Conservation (phyloP, 371 early-diverging fungal genomes). For the Mucor indicus region DNA sequence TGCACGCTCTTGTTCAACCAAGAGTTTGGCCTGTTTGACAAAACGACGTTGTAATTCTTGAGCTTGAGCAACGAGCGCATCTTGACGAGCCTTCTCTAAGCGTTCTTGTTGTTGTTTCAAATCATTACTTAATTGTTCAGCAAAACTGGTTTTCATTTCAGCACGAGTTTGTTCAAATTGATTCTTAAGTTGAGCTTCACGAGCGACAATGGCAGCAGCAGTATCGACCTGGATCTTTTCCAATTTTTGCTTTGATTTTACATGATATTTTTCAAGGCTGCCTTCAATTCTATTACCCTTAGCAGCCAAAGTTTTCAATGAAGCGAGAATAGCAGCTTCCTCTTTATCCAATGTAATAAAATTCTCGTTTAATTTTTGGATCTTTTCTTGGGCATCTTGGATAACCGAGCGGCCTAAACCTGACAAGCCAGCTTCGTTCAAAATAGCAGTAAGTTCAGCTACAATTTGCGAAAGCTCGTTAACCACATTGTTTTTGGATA, state of each 20-base stretch:
- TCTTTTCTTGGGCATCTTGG: conserved; percentile 17
- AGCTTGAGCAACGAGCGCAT: conserved; percentile 42
- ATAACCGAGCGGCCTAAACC: conserved; percentile 28
- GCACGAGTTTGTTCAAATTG: conserved; percentile 35
- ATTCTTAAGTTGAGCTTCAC: conserved; percentile 43
- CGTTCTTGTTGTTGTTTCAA: conserved; percentile 34
- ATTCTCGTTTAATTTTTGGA: conserved; percentile 12
- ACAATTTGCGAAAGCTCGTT: conserved; percentile 25
- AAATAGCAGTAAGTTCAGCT: conserved; percentile 25
- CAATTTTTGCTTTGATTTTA: conserved; percentile 13
- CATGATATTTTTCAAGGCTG: conserved; percentile 18
- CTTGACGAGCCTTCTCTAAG: conserved; percentile 37
- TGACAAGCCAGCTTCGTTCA: conserved; percentile 33
- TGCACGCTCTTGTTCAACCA: conserved; percentile 84
- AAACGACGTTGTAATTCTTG: conserved; percentile 54
- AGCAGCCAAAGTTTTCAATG: conserved; percentile 9
- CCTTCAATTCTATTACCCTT: conserved; percentile 21
- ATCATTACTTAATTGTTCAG: conserved; percentile 32
- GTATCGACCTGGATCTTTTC: conserved; percentile 11
- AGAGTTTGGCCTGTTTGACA: conserved; percentile 63
- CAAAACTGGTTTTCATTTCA: conserved; percentile 23
- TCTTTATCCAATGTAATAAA: conserved; percentile 17
- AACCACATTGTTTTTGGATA: conserved; percentile 16
- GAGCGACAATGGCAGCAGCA: conserved; percentile 17
- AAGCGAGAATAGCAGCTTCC: conserved; percentile 18